These are phyloP conservation scores for Begonia loranthoides DNA, from an alignment of 306 rosid species.

Conservation along the genomic window DNA sequence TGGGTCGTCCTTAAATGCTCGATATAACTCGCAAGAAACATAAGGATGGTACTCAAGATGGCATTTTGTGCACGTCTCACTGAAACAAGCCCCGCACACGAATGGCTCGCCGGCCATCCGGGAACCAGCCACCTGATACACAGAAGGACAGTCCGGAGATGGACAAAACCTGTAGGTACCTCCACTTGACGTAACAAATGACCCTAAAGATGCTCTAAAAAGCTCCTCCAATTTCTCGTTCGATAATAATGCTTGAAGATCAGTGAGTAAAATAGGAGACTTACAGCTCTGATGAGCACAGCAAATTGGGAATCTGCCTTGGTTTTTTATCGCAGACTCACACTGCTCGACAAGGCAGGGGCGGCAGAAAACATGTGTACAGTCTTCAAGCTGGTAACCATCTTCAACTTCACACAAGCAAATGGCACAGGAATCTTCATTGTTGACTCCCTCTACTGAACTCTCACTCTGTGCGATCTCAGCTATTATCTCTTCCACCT, in stretches of 20 bases:
- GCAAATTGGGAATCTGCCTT: constrained; percentile 57
- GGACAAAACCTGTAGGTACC: constrained; percentile 76
- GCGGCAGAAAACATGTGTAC: constrained; percentile 56
- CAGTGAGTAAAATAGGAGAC: constrained; percentile 37
- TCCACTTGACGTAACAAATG: constrained; percentile 46
- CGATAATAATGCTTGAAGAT: constrained; percentile 41
- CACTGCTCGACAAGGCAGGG: constrained; percentile 69
- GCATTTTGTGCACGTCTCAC: constrained; percentile 75
- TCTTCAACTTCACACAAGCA: constrained; percentile 88
- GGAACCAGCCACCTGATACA: constrained; percentile 52
- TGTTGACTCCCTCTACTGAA: constrained; percentile 18
- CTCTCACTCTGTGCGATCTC: constrained; percentile 31
- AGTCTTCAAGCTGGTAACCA: constrained; percentile 58
- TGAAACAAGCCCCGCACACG: constrained; percentile 71
- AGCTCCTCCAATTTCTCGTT: constrained; percentile 73
- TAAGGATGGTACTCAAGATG: constrained; percentile 81
- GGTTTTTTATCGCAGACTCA: constrained; percentile 68
- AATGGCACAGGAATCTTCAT: constrained; percentile 52
- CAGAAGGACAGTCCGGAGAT: constrained; percentile 79
- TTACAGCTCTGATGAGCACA: constrained; percentile 46
- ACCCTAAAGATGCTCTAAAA: constrained; percentile 73
- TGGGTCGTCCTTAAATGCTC: constrained; percentile 70
- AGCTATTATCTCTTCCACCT: constrained; percentile 40
- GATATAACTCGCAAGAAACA: constrained; percentile 59
- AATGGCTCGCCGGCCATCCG: constrained; percentile 42